Evolutionary conservation across 2,329 filamentous ascomycete species (phyloP), one percentile per base, ranked within the genome.

Genomic region (Nemania sp.): DNA sequence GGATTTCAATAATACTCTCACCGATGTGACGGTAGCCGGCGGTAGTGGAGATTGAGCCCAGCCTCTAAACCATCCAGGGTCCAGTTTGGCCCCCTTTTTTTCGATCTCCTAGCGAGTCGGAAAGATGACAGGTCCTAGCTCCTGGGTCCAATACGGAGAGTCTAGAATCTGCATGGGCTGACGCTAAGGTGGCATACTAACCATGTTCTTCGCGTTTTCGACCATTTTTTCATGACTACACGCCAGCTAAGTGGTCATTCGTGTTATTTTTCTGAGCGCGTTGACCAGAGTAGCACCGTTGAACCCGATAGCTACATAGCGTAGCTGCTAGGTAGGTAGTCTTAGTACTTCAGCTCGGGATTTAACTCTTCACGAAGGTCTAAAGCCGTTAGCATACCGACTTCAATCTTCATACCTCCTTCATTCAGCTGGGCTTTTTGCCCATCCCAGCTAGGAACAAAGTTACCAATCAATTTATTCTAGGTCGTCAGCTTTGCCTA

Each of bases 21-120:
- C 52, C 56, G 45, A 68, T 68, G 66, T 65, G 57, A 68, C 62
- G 45, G 54, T 67, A 49, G 24, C 56, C 20, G 38, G 47, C 32
- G 22, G 38, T 20, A 20, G 66, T 58, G 62, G 66, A 62, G 27
- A 62, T 62, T 62, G 18, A 58, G 4, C 24, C 43, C 56, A 64
- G 65, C 56, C 61, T 56, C 49, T 15, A 41, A 47, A 59, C 24
- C 29, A 45, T 20, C 27, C 26, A 52, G 65, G 65, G 61, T 61
- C 26, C 35, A 56, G 22, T 55, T 52, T 26, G 22, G 35, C 29
- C 66, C 66, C 62, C 29, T 22, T 57, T 66, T 64, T 56, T 56
- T 49, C 27, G 18, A 38, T 35, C 27, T n/a, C 27, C 38, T 38
- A 26, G 26, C 24, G 43, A 43, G 27, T 49, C 47, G 13, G 35